A percentile compares a stretch with the other conserved stretches of the same genome.
phyloP scores from a whole-genome alignment of 768 basidiomycete genomes.

The Roridomyces roridus region DNA sequence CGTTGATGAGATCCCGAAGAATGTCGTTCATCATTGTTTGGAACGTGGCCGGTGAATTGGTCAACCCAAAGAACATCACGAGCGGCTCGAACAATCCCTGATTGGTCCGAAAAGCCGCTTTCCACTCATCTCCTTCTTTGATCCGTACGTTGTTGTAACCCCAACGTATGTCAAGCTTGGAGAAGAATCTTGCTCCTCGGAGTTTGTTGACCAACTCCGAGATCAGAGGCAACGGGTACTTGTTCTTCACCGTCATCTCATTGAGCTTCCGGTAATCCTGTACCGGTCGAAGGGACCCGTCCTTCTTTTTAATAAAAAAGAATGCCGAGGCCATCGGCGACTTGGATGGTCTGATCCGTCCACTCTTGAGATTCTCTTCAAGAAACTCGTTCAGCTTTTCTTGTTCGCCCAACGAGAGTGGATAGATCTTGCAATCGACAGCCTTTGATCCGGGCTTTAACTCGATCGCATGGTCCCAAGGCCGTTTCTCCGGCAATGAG shows the following conservation, averaged over 20 bases:
- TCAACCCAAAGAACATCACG: too few species aligned
- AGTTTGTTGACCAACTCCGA: constrained; percentile 34
- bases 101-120: constrained; percentile 42
- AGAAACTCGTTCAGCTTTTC: constrained; percentile 33
- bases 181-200: constrained; percentile 27
- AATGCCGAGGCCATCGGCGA: constrained; percentile 30
- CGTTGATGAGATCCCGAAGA: too few species aligned
- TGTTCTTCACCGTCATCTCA: constrained; percentile 38
- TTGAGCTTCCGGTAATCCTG: constrained; percentile 45
- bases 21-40: too few species aligned
- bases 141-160: constrained; percentile 17
- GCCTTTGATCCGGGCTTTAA: constrained; percentile 35
- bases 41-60: too few species aligned
- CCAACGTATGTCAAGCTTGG: constrained; percentile 7
- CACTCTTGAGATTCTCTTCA: constrained; percentile 33
- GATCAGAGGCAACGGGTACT: constrained; percentile 43
- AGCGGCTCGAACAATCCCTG: constrained; percentile 44
- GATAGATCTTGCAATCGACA: constrained; percentile 40
- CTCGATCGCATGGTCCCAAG: constrained; percentile 45
- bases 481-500: constrained; percentile 33
- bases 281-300: constrained; percentile 28
- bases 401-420: constrained; percentile 37
- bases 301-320: constrained; percentile 35
- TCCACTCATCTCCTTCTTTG: constrained; percentile 46
- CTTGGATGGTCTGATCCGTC: constrained; percentile 31